Evolutionary conservation across 306 rosid genomes (phyloP), one percentile per base, ranked within the genome.

Genomic region (Cicer judaicum): DNA sequence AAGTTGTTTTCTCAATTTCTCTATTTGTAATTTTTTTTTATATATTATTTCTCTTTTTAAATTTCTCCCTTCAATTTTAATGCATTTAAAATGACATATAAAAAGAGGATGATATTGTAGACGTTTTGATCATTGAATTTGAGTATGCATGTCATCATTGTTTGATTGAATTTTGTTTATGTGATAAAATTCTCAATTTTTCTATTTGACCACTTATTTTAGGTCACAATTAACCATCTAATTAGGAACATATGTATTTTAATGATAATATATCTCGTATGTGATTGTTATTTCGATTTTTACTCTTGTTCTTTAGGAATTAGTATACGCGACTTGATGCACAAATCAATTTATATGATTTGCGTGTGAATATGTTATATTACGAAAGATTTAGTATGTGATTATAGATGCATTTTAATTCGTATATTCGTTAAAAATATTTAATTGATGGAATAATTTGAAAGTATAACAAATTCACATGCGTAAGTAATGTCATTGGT

Each of bases 81-180:
- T 64, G 53, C 57, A 12, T 18, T 38, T 18, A 61, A 64, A 42
- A 14, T 36, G 68, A 24, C 1, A 12, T 66, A 44, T 19, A 10
- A 5, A n/a, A 66, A 18, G 7, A 29, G 0, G 3, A 29, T 3
- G 66, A 6, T 43, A 39, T 1, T 5, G 4, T 8, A 15, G 68
- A 66, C 8, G 15, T 5, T 60, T 16, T 11, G 2, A 61, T 50
- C 39, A 68, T 66, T 64, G 69, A 73, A 55, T 81, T 83, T 75
- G 76, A 77, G 56, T 69, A 72, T 75, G 73, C 70, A 75, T 63
- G 64, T 75, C 78, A 53, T 74, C 68, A 47, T 77, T 10, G 39
- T 79, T 61, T 46, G 67, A 72, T 73, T 80, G 6, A 76, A 15
- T 73, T 63, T 42, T 73, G 44, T 70, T 68, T 68, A 24, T 75